These are phyloP conservation scores for Fusarium sp. DNA, from an alignment of 2,329 filamentous ascomycete species.

Conservation along the genomic window DNA sequence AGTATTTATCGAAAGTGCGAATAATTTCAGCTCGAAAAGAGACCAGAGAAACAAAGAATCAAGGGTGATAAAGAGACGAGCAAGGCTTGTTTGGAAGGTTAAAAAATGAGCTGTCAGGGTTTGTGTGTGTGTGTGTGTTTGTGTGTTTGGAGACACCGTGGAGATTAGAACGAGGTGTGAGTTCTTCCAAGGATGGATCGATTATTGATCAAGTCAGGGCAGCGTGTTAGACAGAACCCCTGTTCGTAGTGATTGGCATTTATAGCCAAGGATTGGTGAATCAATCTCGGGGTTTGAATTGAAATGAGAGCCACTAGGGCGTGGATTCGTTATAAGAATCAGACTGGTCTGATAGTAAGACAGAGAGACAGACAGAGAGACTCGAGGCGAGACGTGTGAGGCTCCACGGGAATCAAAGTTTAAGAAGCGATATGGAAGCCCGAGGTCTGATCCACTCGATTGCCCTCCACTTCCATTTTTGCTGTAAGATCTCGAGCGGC, in stretches of 20 bases:
- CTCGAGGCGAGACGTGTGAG: slow-evolving; percentile 1
- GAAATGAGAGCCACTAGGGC: not conserved
- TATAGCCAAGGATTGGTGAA: not conserved
- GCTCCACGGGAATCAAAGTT: not conserved
- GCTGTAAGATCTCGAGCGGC: slow-evolving; percentile 5
- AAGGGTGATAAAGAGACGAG: not conserved
- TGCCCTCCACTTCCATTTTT: not conserved
- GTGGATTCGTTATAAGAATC: not conserved
- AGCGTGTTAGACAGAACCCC: slow-evolving; percentile 18
- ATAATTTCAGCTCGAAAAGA: not conserved
- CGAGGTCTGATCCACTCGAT: not conserved
- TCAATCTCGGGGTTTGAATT: not conserved
- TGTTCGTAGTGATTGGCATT: not conserved
- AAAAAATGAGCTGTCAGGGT: not conserved
- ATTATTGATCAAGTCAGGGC: slow-evolving; percentile 29
- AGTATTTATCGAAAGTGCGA: not conserved
- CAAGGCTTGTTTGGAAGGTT: not conserved
- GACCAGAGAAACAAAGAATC: not conserved
- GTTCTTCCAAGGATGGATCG: not conserved
- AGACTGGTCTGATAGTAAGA: not conserved
- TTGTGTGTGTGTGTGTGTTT: not conserved
- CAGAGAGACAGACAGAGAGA: not conserved
- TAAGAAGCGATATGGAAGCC: slow-evolving; percentile 18
- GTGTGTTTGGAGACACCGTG: not conserved
- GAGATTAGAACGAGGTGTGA: slow-evolving; percentile 4